These are phyloP conservation scores for Arachis stenosperma DNA, from an alignment of 306 rosid species.

Conservation along the genomic window DNA sequence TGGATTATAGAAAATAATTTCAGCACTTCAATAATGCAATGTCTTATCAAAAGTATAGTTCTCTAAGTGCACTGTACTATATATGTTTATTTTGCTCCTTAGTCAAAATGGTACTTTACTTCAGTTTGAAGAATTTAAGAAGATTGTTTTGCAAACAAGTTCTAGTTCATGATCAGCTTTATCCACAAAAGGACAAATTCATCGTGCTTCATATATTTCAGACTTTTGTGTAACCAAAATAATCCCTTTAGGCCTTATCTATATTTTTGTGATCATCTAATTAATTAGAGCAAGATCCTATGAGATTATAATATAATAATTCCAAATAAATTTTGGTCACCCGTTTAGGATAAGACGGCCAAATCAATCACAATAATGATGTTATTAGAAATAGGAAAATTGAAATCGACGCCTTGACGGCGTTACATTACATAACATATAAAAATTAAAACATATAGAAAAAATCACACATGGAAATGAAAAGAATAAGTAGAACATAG, in stretches of 20 bases:
- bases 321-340: slow-evolving; percentile 14
- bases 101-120: slow-evolving; percentile 40
- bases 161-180: neutral
- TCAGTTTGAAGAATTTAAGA: slow-evolving; percentile 45
- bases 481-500: slow-evolving; percentile 20
- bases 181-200: slow-evolving; percentile 8
- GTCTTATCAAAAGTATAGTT: neutral
- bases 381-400: neutral
- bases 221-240: slow-evolving; percentile 9
- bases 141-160: slow-evolving; percentile 40
- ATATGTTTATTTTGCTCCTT: neutral
- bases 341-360: slow-evolving; percentile 26
- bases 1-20: neutral
- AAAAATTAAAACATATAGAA: neutral
- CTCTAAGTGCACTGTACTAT: neutral
- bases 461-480: slow-evolving; percentile 33
- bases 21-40: neutral
- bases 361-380: slow-evolving; percentile 25
- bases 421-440: neutral
- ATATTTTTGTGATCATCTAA: neutral
- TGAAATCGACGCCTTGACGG: no score
- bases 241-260: slow-evolving; percentile 6
- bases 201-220: neutral
- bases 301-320: neutral
- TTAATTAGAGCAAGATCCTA: neutral